A percentile compares a stretch with the other conserved stretches of the same genome.
phyloP scores from a whole-genome alignment of 495 filamentous ascomycete species.

The Trypethelium eluteriae region DNA sequence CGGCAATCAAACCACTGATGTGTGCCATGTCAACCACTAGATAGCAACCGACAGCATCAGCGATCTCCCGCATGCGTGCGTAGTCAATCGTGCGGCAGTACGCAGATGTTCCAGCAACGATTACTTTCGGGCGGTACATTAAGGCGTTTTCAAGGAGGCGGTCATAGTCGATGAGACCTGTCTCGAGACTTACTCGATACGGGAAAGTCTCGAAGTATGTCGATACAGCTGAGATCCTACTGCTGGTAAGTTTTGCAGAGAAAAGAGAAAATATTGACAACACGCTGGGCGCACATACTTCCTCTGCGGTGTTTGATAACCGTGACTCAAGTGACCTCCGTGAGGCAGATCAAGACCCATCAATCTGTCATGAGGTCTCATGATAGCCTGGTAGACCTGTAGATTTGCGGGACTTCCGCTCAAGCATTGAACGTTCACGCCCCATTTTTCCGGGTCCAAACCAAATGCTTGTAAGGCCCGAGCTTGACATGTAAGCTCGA shows the following conservation, averaged over 20 bases:
- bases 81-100: conserved; percentile 96
- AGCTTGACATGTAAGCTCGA: conserved; percentile 92
- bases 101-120: conserved; percentile 88
- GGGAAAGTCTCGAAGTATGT: conserved; percentile 44
- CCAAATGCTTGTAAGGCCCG: conserved; percentile 90
- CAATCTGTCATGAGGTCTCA: conserved; percentile 89
- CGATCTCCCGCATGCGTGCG: conserved; percentile 73
- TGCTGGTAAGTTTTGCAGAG: background rate
- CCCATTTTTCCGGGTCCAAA: conserved; percentile 82
- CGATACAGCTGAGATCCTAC: conserved; percentile 37
- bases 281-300: conserved; percentile 49
- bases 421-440: conserved; percentile 96
- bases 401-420: conserved; percentile 91
- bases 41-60: conserved; percentile 86
- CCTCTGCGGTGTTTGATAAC: conserved; percentile 86
- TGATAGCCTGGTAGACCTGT: conserved; percentile 98
- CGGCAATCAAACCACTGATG: conserved; percentile 88
- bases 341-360: conserved; percentile 98
- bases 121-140: conserved; percentile 89
- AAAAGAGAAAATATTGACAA: background rate
- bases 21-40: conserved; percentile 96
- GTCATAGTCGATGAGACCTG: conserved; percentile 90
- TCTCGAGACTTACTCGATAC: conserved; percentile 47
- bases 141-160: conserved; percentile 75
- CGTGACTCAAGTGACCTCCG: conserved; percentile 95